Evolutionary conservation across 2,329 filamentous ascomycete genomes (phyloP).

Genomic region (Plectosphaerella cucumerina): DNA sequence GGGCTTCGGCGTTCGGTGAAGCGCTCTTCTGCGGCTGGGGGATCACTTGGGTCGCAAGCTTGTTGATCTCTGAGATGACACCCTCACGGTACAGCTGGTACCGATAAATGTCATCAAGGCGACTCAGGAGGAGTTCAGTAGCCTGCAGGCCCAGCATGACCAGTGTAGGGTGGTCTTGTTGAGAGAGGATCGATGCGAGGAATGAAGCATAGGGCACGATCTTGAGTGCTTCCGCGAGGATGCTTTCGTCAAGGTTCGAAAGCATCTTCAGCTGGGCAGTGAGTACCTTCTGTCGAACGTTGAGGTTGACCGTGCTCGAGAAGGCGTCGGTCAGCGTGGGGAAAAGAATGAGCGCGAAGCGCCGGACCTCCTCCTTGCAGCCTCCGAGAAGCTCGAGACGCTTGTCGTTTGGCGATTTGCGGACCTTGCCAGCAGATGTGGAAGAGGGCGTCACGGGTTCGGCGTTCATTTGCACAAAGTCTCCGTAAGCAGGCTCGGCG

Average conservation of each 20-base stretch:
- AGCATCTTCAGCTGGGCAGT: conserved; percentile 98
- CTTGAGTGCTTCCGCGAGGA: conserved; percentile 80
- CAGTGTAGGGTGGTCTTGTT: conserved; percentile 85
- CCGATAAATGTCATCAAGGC: conserved; percentile 82
- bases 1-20: conserved; percentile 8
- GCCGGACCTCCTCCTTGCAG: conserved; percentile 83
- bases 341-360: conserved; percentile 89
- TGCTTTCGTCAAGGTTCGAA: conserved; percentile 81
- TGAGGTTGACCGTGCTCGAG: conserved; percentile 94
- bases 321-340: conserved; percentile 95
- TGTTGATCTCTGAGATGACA: conserved; percentile 85
- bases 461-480: conserved; percentile 38
- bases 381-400: conserved; percentile 74
- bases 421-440: conserved; percentile 31
- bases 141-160: conserved; percentile 86
- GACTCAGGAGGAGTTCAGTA: conserved; percentile 78
- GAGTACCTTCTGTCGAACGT: conserved; percentile 90
- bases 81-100: conserved; percentile 98
- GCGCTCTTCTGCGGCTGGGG: conserved; percentile 13
- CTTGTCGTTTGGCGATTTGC: conserved; percentile 67
- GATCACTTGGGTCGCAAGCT: conserved; percentile 58
- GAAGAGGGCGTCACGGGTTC: conserved; percentile 37
- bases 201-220: conserved; percentile 94
- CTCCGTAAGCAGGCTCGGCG: conserved; percentile 35
- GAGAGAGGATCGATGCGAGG: conserved; percentile 88